These are phyloP conservation scores for Talaromyces wortmannii DNA, from an alignment of 495 filamentous ascomycete species.

Conservation along the genomic window DNA sequence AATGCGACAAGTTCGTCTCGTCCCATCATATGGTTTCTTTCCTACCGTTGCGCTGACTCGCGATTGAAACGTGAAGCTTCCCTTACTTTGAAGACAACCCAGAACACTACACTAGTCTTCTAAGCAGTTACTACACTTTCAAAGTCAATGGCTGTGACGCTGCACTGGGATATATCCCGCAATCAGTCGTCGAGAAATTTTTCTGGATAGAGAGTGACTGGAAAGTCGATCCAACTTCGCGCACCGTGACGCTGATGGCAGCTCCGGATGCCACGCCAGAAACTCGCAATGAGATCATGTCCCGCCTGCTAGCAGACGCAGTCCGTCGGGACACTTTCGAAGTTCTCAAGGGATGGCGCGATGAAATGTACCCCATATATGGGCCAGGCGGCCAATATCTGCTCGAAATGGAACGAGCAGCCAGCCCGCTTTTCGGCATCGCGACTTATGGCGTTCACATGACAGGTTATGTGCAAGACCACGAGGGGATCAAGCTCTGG, in stretches of 20 bases:
- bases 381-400: conserved; percentile 55
- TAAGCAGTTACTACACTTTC: conserved; percentile 48
- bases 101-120: conserved; percentile 35
- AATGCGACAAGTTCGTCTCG: conserved; percentile 55
- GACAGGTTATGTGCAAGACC: conserved; percentile 63
- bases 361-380: conserved; percentile 83
- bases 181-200: conserved; percentile 51
- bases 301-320: conserved; percentile 54
- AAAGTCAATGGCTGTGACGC: conserved; percentile 41
- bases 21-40: neutral
- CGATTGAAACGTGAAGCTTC: conserved; percentile 41
- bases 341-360: conserved; percentile 74
- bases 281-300: conserved; percentile 55
- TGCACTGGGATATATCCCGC: conserved; percentile 56
- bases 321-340: conserved; percentile 57
- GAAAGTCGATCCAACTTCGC: conserved; percentile 37
- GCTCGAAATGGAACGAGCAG: conserved; percentile 73
- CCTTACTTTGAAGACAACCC: conserved; percentile 56
- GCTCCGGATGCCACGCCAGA: conserved; percentile 32
- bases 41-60: conserved; percentile 1
- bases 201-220: conserved; percentile 43
- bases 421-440: conserved; percentile 75
- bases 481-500: conserved; percentile 68
- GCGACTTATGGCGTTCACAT: conserved; percentile 88
- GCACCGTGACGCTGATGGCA: conserved; percentile 40